Percentiles rank a stretch among this genome's conserved stretches.
phyloP scores from a whole-genome alignment of 306 rosid genomes.

The Prunus mume region DNA sequence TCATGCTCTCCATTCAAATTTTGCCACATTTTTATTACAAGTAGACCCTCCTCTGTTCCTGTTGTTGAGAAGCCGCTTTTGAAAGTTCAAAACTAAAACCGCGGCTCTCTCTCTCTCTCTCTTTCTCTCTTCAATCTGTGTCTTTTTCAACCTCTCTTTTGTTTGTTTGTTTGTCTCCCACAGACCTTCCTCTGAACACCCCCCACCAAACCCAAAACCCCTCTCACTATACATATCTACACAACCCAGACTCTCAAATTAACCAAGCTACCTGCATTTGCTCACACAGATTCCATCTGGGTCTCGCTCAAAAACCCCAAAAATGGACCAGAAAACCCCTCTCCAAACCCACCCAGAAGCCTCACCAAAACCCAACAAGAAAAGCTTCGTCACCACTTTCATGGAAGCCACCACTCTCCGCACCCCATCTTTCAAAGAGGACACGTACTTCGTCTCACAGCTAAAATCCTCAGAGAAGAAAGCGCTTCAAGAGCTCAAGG shows the following conservation, averaged over 20 bases:
- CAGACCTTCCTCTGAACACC: background rate
- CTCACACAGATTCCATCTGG: constrained; percentile 42
- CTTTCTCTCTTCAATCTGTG: background rate
- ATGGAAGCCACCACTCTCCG: constrained; percentile 58
- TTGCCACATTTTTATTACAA: background rate
- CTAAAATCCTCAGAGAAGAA: constrained; percentile 74
- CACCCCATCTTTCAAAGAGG: constrained; percentile 73
- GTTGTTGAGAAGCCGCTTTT: constrained; percentile 6
- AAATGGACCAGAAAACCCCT: constrained; percentile 16
- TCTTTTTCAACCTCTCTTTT: background rate
- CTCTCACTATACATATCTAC: background rate
- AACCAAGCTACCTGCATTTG: constrained; percentile 3
- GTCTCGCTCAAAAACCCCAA: constrained; percentile 27
- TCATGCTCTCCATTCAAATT: constrained; percentile 36
- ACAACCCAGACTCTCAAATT: background rate
- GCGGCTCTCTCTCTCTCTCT: constrained; percentile 19
- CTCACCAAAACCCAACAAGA: constrained; percentile 65
- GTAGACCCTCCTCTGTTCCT: background rate
- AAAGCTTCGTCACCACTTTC: constrained; percentile 63
- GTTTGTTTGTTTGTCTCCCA: constrained; percentile 10
- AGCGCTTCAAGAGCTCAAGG: constrained; percentile 70
- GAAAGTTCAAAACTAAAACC: constrained; percentile 5
- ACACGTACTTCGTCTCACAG: constrained; percentile 57
- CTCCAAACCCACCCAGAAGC: constrained; percentile 44
- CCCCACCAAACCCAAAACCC: background rate